Evolutionary conservation across 73 alveolate genomes (phyloP).

Genomic region (Urostyla sp.): DNA sequence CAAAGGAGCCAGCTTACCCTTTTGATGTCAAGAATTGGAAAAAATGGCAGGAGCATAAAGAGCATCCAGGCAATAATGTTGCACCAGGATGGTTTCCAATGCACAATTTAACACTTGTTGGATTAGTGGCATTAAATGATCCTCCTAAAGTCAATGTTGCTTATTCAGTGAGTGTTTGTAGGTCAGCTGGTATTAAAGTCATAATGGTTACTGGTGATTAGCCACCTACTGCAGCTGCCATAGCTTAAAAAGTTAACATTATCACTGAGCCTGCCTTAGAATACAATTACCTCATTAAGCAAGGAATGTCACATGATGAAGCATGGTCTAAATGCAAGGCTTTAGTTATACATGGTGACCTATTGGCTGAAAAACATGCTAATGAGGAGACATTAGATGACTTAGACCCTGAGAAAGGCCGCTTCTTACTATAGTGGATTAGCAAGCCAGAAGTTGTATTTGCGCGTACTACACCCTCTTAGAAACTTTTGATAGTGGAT

Average conservation of each 20-base stretch:
- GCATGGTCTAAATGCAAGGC: constrained; percentile 76
- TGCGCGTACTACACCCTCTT: constrained; percentile 97
- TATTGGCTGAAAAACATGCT: constrained; percentile 71
- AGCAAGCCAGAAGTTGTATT: constrained; percentile 91
- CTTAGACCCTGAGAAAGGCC: constrained; percentile 81
- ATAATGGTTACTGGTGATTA: constrained; percentile 98
- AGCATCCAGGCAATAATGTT: constrained; percentile 39
- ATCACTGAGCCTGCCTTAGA: constrained; percentile 72
- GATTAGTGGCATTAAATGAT: constrained; percentile 92
- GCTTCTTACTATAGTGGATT: constrained; percentile 72
- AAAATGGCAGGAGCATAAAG: constrained; percentile 52
- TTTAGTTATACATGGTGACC: constrained; percentile 84
- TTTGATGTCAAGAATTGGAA: constrained; percentile 44
- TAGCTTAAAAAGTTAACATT: constrained; percentile 80
- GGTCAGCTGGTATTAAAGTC: constrained; percentile 95
- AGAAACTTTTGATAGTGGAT: constrained; percentile 94
- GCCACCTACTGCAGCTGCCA: constrained; percentile 98
- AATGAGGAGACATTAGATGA: constrained; percentile 76
- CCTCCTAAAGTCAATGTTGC: constrained; percentile 95
- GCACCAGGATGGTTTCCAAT: constrained; percentile 65
- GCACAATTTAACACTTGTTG: constrained; percentile 84
- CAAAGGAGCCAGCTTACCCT: constrained; percentile 43
- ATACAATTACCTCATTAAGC: constrained; percentile 68
- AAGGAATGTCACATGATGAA: constrained; percentile 66
- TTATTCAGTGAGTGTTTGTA: constrained; percentile 78